These are phyloP conservation scores for Narthecium ossifragum DNA, from an alignment of 106 monocot genomes.

Conservation along the genomic window DNA sequence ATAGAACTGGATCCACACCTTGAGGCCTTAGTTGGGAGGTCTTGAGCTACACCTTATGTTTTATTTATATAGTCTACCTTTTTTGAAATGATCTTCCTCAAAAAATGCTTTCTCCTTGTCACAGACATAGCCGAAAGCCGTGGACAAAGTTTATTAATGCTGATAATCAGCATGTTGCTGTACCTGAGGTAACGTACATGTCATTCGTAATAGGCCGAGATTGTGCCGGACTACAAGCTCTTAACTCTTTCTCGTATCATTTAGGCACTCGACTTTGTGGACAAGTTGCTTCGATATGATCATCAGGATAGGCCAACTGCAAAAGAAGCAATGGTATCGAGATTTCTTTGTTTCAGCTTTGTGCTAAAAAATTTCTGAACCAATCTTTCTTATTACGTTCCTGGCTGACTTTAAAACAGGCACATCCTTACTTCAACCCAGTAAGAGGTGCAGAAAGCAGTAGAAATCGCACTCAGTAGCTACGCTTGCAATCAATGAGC, in stretches of 20 bases:
- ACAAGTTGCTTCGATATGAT: constrained; percentile 79
- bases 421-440: constrained; percentile 72
- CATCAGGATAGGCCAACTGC: constrained; percentile 94
- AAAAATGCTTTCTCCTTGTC: not conserved
- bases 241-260: not conserved
- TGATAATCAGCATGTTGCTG: constrained; percentile 78
- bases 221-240: too few relatives aligned
- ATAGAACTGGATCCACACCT: constrained; percentile 80
- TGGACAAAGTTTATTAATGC: constrained; percentile 81
- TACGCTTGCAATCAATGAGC: too few relatives aligned
- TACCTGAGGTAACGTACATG: constrained; percentile 69
- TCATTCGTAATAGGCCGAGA: too few relatives aligned
- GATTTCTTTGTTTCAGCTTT: not conserved
- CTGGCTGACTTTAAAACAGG: constrained; percentile 22
- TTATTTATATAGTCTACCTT: constrained; percentile 1
- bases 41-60: constrained; percentile 5
- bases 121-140: constrained; percentile 80
- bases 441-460: constrained; percentile 67
- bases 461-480: too few relatives aligned
- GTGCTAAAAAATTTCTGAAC: not conserved
- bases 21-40: constrained; percentile 80
- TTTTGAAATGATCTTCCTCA: not conserved
- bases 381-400: not conserved
- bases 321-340: constrained; percentile 86
- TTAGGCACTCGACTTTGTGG: constrained; percentile 82